Evolutionary conservation across 2,329 filamentous ascomycete genomes (phyloP).

Genomic region (Aquanectria penicillioides): DNA sequence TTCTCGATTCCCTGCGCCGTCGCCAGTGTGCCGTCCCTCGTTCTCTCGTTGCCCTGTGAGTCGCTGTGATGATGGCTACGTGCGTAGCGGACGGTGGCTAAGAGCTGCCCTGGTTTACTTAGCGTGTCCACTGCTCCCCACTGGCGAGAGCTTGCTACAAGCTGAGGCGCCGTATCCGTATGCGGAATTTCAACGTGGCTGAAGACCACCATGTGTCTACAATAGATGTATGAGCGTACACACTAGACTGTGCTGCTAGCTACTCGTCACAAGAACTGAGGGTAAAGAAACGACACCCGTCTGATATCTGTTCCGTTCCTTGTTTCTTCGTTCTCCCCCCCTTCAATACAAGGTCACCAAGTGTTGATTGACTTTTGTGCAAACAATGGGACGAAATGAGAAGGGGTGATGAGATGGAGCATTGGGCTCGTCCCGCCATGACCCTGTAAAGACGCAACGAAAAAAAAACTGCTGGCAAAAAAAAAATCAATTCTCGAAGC

Average conservation of each 20-base stretch:
- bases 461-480: background rate
- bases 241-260: too few species aligned
- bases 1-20: constrained; percentile 7
- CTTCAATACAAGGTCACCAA: too few species aligned
- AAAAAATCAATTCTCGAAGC: too few species aligned
- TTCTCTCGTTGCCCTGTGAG: too few species aligned
- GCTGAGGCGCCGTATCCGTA: constrained; percentile 11
- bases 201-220: background rate
- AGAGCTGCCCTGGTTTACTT: background rate
- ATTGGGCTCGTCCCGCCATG: background rate
- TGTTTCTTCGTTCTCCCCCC: background rate
- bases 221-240: background rate
- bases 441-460: background rate
- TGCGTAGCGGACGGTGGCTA: constrained; percentile 7
- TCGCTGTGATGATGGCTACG: too few species aligned
- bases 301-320: constrained; percentile 1
- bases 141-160: constrained; percentile 4
- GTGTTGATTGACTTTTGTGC: too few species aligned
- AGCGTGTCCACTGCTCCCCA: constrained; percentile 1
- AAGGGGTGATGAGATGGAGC: background rate
- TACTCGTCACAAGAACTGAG: too few species aligned
- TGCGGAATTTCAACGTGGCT: background rate
- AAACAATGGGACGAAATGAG: background rate
- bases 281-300: background rate
- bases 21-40: constrained; percentile 8